A percentile compares a stretch with the other conserved stretches of the same genome.
phyloP scores from a whole-genome alignment of 2,329 filamentous ascomycete genomes.

The Monilinia fructigena region DNA sequence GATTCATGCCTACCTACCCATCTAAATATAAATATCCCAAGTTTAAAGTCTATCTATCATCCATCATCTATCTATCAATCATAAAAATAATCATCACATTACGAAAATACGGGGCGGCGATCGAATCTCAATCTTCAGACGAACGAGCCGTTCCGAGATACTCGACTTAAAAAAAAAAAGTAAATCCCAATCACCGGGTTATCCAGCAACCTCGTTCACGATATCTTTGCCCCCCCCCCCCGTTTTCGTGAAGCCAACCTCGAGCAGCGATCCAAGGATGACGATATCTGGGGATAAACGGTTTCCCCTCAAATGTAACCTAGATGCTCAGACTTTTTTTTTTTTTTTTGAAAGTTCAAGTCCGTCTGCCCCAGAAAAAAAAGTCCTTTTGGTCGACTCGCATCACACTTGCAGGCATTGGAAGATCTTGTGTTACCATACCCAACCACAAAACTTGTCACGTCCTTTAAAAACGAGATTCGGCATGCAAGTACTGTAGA shows the following conservation, averaged over 20 bases:
- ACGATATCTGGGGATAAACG: background rate
- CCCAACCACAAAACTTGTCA: constrained; percentile 13
- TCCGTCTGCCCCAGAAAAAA: background rate
- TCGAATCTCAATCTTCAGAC: constrained; percentile 1
- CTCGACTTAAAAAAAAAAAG: background rate
- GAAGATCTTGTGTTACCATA: constrained; percentile 20
- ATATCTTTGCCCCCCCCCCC: background rate
- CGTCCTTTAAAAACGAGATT: constrained; percentile 12
- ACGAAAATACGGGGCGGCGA: constrained; percentile 2
- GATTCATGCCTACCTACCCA: no score
- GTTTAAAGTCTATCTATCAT: no score
- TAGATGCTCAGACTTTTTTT: no score
- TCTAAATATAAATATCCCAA: no score
- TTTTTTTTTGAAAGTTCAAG: no score
- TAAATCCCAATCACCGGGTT: constrained; percentile 18
- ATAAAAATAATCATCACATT: background rate
- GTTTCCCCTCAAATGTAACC: constrained; percentile 7
- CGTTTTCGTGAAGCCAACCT: constrained; percentile 13
- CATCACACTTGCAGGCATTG: constrained; percentile 18
- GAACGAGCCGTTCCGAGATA: constrained; percentile 6
- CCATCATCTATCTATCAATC: no score
- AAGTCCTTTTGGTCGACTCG: constrained; percentile 9
- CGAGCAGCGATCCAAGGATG: background rate
- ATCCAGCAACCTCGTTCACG: background rate
- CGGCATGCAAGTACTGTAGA: background rate